A percentile compares a stretch with the other conserved stretches of the same genome.
These are phyloP conservation scores for Pythium aristosporum DNA, from an alignment of 352 stramenopile genomes.

Conservation along the genomic window DNA sequence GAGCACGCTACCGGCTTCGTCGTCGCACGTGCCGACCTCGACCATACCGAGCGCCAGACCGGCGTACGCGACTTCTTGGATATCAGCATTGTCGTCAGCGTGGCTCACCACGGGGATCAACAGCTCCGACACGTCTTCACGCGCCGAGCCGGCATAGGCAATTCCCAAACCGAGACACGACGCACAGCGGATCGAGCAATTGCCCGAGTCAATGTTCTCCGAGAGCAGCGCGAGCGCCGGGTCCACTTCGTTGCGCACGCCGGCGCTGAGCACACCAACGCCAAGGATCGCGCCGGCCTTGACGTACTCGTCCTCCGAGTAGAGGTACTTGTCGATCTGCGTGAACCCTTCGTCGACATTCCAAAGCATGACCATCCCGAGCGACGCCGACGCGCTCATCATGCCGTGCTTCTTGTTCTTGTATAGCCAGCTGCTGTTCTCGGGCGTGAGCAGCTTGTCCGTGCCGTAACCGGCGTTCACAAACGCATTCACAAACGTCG, in stretches of 20 bases:
- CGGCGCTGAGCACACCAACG: slow-evolving; percentile 94
- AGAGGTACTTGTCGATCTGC: slow-evolving; percentile 99
- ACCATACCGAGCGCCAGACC: slow-evolving; percentile 97
- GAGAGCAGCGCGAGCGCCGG: slow-evolving; percentile 95
- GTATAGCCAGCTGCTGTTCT: slow-evolving; percentile 98
- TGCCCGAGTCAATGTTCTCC: slow-evolving; percentile 96
- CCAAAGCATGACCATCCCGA: slow-evolving; percentile 98
- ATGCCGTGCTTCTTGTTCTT: slow-evolving; percentile 99
- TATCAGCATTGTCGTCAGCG: slow-evolving; percentile 91
- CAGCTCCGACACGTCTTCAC: slow-evolving; percentile 97
- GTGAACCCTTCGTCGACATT: slow-evolving; percentile 99
- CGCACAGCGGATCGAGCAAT: slow-evolving; percentile 93
- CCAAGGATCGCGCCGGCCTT: slow-evolving; percentile 97
- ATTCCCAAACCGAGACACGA: slow-evolving; percentile 96
- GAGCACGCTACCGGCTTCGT: slow-evolving; percentile 95
- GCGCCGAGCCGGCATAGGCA: slow-evolving; percentile 95
- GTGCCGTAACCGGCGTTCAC: slow-evolving; percentile 98
- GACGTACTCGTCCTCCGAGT: slow-evolving; percentile 97
- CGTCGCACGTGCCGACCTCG: slow-evolving; percentile 97
- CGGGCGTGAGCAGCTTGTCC: slow-evolving; percentile 94
- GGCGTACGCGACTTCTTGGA: slow-evolving; percentile 91
- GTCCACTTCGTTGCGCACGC: slow-evolving; percentile 97
- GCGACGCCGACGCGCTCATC: slow-evolving; percentile 96
- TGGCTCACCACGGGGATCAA: slow-evolving; percentile 94
- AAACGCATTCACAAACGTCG: slow-evolving; percentile 99